phyloP scores from a whole-genome alignment of 441 rosid species.

The Dalechampia spathulata region DNA sequence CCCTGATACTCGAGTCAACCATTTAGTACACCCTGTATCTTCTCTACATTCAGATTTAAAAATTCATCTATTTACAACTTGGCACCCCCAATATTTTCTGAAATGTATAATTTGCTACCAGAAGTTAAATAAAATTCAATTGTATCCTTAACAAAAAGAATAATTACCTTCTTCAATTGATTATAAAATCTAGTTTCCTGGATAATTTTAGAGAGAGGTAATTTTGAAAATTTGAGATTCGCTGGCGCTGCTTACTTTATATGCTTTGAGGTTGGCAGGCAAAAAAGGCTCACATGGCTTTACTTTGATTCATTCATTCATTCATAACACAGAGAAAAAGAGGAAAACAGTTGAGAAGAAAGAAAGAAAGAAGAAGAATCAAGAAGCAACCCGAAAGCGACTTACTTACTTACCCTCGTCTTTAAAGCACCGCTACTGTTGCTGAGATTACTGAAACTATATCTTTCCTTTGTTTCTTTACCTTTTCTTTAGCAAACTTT shows the following conservation, averaged over 20 bases:
- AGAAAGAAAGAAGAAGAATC: slow-evolving; percentile 24
- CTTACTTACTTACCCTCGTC: slow-evolving; percentile 8
- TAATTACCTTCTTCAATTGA: no score
- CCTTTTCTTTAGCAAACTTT: background rate
- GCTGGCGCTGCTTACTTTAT: slow-evolving; percentile 38
- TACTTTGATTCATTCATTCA: slow-evolving; percentile 21
- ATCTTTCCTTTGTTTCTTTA: background rate
- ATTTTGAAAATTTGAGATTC: slow-evolving; percentile 20
- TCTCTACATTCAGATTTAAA: no score
- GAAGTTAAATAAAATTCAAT: no score
- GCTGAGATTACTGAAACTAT: no score
- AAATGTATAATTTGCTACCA: no score
- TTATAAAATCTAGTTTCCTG: no score
- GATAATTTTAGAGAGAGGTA: no score
- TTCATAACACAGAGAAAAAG: background rate
- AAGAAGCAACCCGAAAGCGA: slow-evolving; percentile 22
- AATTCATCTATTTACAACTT: no score
- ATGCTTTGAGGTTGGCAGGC: slow-evolving; percentile 33
- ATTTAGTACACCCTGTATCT: no score
- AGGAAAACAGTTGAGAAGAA: background rate
- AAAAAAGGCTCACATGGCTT: slow-evolving; percentile 44
- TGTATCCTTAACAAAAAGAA: no score
- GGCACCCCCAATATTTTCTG: no score
- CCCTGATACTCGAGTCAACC: no score
- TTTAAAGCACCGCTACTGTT: background rate